Base-by-base conservation (phyloP, 257 asterid species). In the Paraleonurus japonicus region DNA sequence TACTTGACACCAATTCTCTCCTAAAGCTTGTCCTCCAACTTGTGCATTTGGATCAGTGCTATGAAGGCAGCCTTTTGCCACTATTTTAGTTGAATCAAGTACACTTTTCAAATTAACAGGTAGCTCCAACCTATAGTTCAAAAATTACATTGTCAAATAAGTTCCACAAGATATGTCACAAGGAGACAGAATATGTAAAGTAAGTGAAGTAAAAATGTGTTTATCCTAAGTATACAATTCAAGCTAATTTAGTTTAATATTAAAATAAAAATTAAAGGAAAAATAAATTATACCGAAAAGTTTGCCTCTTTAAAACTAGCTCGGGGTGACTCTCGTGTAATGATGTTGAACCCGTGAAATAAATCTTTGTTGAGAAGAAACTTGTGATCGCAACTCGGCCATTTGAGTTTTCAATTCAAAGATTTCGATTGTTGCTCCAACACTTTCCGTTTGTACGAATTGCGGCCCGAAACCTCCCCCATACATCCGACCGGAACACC, bases 401-500 rank as follows among this genome's bases (percentile, higher is more conserved):
- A 66, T 7, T 32, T 65, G 4, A 15, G 24, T 15, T 43, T 8
- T 24, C 71, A 66, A 7, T 26, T n/a, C 35, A 37, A 10, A 2
- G 1, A 66, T n/a, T 45, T 66, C 6, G 71, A 26, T 16, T n/a
- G 4, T 27, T 66, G 71, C 13, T 26, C 71, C 45, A 47, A 3
- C 47, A 66, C 15, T 16, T 45, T 48, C 2, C 71, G 60, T 66
- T 47, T 66, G 43, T 28, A 65, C 30, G 22, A n/a, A 30, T 10
- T n/a, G 0, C 47, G 26, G 0, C 27, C 16, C 3, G 61, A 47
- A 66, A 47, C 61, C 71, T 4, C 71, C 71, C n/a, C 71, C 32
- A 66, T 9, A 66, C 71, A 27, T 47, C 45, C 27, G 70, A 41
- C 4, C n/a, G 39, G 26, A 41, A 65, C 22, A 22, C 41, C 70